Conservation (phyloP, 805 yeast species). For the Scheffersomyces stipitis region DNA sequence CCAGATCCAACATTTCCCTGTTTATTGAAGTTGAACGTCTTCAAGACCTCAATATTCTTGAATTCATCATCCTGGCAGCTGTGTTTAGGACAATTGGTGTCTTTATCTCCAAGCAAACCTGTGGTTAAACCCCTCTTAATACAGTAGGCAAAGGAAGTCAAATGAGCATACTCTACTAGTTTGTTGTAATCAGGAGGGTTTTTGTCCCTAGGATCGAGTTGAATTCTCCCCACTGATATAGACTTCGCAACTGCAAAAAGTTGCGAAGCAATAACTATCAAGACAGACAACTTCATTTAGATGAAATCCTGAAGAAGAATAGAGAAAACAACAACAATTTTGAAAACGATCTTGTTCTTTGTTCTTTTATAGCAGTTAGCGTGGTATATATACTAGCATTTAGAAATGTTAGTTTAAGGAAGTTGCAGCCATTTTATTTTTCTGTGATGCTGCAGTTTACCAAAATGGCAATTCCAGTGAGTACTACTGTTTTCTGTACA, state of each 20-base stretch:
- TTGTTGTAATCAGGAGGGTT: constrained; percentile 16
- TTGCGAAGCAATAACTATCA: too few species aligned
- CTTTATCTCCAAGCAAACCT: constrained; percentile 22
- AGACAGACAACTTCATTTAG: too few species aligned
- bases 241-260: too few species aligned
- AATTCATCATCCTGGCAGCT: constrained; percentile 22
- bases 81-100: constrained; percentile 21
- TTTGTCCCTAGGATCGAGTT: background rate
- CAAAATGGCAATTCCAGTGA: background rate
- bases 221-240: too few species aligned
- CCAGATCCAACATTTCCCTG: constrained; percentile 55
- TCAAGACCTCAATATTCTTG: constrained; percentile 32
- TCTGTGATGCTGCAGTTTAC: too few species aligned
- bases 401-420: too few species aligned
- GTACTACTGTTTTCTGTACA: background rate
- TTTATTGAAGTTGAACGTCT: constrained; percentile 41
- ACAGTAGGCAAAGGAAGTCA: constrained; percentile 40
- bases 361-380: too few species aligned
- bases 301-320: too few species aligned
- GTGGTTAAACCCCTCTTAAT: constrained; percentile 25
- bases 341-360: too few species aligned
- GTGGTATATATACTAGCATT: too few species aligned
- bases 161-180: constrained; percentile 31
- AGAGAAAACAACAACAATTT: too few species aligned
- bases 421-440: too few species aligned